Conservation (phyloP, 139 green algal species). For the Tetraselmis striata region DNA sequence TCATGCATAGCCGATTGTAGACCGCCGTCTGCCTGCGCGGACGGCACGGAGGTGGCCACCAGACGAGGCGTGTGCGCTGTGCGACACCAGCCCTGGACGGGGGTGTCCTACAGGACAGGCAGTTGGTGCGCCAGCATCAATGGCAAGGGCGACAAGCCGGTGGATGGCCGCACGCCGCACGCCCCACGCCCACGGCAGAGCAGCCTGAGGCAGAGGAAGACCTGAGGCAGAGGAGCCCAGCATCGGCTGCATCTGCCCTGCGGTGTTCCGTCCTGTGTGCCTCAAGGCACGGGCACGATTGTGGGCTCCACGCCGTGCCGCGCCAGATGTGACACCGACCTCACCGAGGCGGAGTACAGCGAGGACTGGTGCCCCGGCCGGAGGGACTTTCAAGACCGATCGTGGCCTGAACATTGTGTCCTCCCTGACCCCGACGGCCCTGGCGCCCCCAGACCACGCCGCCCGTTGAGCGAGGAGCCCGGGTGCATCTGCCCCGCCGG, state of each 20-base stretch:
- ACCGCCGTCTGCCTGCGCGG: neutral
- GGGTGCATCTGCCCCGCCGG: neutral
- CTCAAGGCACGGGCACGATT: neutral
- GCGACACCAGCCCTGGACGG: neutral
- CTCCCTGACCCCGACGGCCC: too few species aligned
- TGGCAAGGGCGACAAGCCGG: neutral
- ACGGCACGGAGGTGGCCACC: neutral
- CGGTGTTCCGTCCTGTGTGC: neutral
- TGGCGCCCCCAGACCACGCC: too few species aligned
- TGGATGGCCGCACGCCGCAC: neutral
- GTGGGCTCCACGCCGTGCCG: neutral
- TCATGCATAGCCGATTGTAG: too few species aligned
- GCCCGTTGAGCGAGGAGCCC: too few species aligned
- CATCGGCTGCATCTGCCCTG: neutral
- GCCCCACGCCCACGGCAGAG: neutral
- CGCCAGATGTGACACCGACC: neutral
- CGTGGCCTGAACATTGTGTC: neutral
- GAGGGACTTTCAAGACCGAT: neutral
- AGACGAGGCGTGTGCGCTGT: neutral
- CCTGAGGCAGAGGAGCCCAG: neutral
- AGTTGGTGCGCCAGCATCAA: neutral
- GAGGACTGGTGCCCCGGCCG: neutral
- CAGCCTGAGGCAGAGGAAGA: too few species aligned
- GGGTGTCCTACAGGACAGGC: neutral
- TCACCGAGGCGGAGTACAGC: neutral